These are phyloP conservation scores for Castanea sativa DNA, from an alignment of 306 rosid genomes.

Conservation along the genomic window DNA sequence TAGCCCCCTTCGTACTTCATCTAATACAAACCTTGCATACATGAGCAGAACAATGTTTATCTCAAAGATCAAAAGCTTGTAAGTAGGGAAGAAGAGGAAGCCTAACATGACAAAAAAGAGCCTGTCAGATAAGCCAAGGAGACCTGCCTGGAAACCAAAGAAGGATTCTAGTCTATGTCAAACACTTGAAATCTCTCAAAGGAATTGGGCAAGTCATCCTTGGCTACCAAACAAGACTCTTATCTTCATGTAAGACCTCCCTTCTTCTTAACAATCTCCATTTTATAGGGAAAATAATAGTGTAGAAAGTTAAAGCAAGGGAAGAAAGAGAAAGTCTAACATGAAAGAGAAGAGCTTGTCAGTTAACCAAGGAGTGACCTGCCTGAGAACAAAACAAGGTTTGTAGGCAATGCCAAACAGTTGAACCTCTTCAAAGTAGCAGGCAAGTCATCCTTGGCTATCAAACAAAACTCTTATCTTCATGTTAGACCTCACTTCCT, in stretches of 20 bases:
- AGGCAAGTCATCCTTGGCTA: conserved; percentile 39
- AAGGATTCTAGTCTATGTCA: background rate
- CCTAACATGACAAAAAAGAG: conserved; percentile 24
- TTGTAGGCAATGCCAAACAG: background rate
- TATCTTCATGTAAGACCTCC: conserved; percentile 28
- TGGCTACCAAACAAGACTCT: conserved; percentile 29
- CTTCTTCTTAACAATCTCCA: background rate
- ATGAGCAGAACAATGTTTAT: no score
- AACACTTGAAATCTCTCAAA: background rate
- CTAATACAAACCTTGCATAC: no score
- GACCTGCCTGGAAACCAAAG: conserved; percentile 18
- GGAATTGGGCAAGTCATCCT: conserved; percentile 16
- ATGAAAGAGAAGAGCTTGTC: conserved; percentile 23
- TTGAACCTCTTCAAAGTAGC: background rate
- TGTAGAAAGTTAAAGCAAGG: no score
- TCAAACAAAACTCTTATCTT: conserved; percentile 27
- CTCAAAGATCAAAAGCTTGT: background rate
- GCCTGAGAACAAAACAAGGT: conserved; percentile 8
- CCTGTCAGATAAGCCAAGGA: conserved; percentile 23
- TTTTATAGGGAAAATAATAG: no score
- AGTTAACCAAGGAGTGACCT: conserved; percentile 29
- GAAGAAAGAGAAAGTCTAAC: conserved; percentile 14
- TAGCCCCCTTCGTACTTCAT: no score
- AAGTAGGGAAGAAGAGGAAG: conserved; percentile 16
- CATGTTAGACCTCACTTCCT: conserved; percentile 24